Base-by-base conservation (phyloP, 768 basidiomycete genomes). In the Termitomyces sp. region DNA sequence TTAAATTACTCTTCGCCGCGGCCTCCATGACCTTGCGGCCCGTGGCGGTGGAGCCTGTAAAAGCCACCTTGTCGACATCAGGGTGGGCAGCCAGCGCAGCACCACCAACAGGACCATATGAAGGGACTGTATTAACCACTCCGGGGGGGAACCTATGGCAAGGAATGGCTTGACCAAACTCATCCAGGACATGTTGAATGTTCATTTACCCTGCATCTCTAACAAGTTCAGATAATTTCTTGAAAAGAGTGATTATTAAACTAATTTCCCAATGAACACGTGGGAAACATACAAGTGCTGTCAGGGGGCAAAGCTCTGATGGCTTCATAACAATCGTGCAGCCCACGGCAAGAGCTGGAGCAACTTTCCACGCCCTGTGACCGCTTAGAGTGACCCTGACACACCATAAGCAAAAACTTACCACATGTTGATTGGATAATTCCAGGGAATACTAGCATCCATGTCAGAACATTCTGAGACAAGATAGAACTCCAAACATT, bases 261-360 rank as follows among this genome's bases (percentile, higher is more conserved):
- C 22, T 28, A n/a, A 57, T 10, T n/a, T 26, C 32, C 10, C n/a
- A 14, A 13, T 26, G 35, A 26, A 49, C 22, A 26, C 46, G 47
- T 33, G 14, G 44, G 33, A 32, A 47, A 71, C 78, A 58, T 70
- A 90, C 87, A 63, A 94, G 77, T 8, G 91, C 91, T 26, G 92
- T 90, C 50, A 94, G 76, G 12, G 92, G 91, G 1, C 89, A 92
- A 54, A 92, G 69, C 71, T 95, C 93, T 14, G 90, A 94, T 2
- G 94, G 92, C 71, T 97, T 98, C 87, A 98, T 90, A 65, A 98
- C 88, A 67, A 96, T 87, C 24, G 92, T 92, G 73, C 93, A 95
- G 36, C 95, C 94, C 54, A 85, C 84, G 8, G 94, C 93, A 56
- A 98, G 81, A 14, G 94, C 93, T 9, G 94, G 95, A 10, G 90